Conservation (phyloP, 2,329 filamentous ascomycete species). For the Apiospora marii region DNA sequence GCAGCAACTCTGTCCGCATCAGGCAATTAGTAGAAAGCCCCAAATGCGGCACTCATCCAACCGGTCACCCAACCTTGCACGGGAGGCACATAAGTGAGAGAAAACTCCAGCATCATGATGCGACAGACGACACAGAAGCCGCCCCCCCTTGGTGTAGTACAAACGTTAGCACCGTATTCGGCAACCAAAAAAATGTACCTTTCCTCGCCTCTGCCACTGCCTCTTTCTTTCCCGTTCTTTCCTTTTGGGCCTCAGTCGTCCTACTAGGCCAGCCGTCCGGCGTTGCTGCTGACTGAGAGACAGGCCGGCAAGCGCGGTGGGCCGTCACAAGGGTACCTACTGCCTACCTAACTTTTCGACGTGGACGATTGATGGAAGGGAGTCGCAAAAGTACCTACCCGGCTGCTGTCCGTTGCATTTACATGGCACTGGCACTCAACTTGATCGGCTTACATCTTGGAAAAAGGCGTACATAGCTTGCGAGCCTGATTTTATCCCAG, state of each 20-base stretch:
- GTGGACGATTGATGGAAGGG: background rate
- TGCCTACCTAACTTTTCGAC: background rate
- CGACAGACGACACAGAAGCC: conserved; percentile 16
- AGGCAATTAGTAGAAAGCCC: conserved; percentile 15
- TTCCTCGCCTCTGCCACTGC: background rate
- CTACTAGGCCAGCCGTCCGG: background rate
- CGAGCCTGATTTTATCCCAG: background rate
- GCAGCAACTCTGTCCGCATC: conserved; percentile 14
- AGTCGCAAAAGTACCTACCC: conserved; percentile 12
- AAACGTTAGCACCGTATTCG: conserved; percentile 14
- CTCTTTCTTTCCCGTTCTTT: background rate
- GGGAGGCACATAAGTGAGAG: background rate
- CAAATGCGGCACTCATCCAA: conserved; percentile 14
- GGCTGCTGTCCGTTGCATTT: background rate
- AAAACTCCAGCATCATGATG: conserved; percentile 10
- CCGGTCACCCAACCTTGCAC: conserved; percentile 10
- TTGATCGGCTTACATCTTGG: conserved; percentile 14
- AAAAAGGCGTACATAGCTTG: background rate
- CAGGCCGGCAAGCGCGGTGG: conserved; percentile 11
- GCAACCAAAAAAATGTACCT: background rate
- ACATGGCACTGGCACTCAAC: background rate
- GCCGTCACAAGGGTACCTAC: conserved; percentile 1
- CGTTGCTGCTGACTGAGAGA: conserved; percentile 15
- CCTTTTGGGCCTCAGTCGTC: background rate
- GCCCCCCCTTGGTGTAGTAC: conserved; percentile 4